Evolutionary conservation across 2,329 filamentous ascomycete species (phyloP).

Genomic region (Botrytis paeoniae): DNA sequence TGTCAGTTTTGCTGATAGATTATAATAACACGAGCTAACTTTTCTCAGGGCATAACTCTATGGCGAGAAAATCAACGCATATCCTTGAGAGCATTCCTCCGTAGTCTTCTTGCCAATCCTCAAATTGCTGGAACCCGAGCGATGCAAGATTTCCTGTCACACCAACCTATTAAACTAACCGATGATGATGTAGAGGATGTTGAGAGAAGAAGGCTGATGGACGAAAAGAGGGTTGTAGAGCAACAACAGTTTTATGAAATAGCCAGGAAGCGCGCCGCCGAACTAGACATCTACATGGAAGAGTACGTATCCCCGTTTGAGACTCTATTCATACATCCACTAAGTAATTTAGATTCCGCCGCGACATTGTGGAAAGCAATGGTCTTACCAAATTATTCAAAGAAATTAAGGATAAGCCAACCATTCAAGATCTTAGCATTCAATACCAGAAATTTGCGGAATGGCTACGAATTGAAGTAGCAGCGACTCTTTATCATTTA

Average conservation of each 20-base stretch:
- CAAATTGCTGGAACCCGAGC: conserved; percentile 80
- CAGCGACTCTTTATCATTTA: conserved; percentile 92
- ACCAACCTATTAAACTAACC: conserved; percentile 67
- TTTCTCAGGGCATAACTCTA: conserved; percentile 50
- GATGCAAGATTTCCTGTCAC: conserved; percentile 78
- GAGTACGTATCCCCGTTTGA: conserved; percentile 52
- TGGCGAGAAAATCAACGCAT: conserved; percentile 89
- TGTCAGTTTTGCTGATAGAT: conserved; percentile 20
- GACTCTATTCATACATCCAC: neutral
- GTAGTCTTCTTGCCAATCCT: conserved; percentile 78
- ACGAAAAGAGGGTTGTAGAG: conserved; percentile 85
- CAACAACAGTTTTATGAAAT: conserved; percentile 96
- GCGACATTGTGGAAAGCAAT: conserved; percentile 67
- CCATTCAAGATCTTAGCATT: conserved; percentile 81
- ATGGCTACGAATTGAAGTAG: conserved; percentile 95
- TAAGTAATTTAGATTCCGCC: conserved; percentile 53
- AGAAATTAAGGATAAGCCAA: conserved; percentile 88
- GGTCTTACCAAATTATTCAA: conserved; percentile 89
- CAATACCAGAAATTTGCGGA: conserved; percentile 98
- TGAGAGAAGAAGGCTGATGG: conserved; percentile 72
- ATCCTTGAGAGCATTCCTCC: conserved; percentile 85
- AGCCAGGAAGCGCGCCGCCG: conserved; percentile 81
- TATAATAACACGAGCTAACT: neutral
- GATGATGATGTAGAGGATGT: conserved; percentile 86
- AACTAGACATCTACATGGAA: conserved; percentile 98